Conservation (phyloP, 192 early-diverging fungal species). For the Podila minutissima region DNA sequence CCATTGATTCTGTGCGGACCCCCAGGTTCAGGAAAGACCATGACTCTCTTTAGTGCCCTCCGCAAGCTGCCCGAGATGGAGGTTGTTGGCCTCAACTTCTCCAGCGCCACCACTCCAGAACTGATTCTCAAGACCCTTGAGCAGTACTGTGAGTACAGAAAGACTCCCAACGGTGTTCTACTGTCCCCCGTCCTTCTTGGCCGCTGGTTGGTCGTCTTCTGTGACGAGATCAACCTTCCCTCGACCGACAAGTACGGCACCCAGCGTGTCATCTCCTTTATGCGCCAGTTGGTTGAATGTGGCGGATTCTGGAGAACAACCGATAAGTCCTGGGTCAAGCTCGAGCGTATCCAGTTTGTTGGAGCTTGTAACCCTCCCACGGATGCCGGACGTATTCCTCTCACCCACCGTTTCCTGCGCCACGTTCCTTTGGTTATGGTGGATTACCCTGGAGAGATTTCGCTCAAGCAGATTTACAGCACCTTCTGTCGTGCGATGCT, state of each 20-base stretch:
- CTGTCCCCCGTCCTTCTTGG: slow-evolving; percentile 85
- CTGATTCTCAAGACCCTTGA: slow-evolving; percentile 96
- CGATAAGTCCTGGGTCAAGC: slow-evolving; percentile 92
- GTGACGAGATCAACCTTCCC: slow-evolving; percentile 99
- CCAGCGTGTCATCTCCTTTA: slow-evolving; percentile 96
- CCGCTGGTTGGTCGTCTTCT: slow-evolving; percentile 98
- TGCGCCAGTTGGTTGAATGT: slow-evolving; percentile 94
- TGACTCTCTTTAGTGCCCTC: slow-evolving; percentile 97
- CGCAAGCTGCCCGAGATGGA: slow-evolving; percentile 95
- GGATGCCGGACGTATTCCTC: slow-evolving; percentile 96
- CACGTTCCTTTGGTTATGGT: slow-evolving; percentile 98
- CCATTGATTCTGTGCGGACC: slow-evolving; percentile 98
- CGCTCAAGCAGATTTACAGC: slow-evolving; percentile 95
- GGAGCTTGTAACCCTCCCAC: slow-evolving; percentile 99
- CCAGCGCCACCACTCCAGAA: slow-evolving; percentile 96
- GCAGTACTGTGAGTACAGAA: slow-evolving; percentile 98
- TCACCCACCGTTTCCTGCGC: slow-evolving; percentile 96
- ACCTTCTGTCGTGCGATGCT: slow-evolving; percentile 94
- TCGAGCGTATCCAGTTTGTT: slow-evolving; percentile 99
- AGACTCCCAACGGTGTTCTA: slow-evolving; percentile 91
- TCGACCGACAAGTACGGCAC: slow-evolving; percentile 97
- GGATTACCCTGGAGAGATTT: slow-evolving; percentile 94
- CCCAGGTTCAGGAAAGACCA: slow-evolving; percentile 99
- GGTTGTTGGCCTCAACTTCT: slow-evolving; percentile 99
- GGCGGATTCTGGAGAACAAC: slow-evolving; percentile 96